Percentiles rank a stretch among this genome's conserved stretches.
Conservation (phyloP, 2,329 filamentous ascomycete genomes). For the Phialocephala sp. region DNA sequence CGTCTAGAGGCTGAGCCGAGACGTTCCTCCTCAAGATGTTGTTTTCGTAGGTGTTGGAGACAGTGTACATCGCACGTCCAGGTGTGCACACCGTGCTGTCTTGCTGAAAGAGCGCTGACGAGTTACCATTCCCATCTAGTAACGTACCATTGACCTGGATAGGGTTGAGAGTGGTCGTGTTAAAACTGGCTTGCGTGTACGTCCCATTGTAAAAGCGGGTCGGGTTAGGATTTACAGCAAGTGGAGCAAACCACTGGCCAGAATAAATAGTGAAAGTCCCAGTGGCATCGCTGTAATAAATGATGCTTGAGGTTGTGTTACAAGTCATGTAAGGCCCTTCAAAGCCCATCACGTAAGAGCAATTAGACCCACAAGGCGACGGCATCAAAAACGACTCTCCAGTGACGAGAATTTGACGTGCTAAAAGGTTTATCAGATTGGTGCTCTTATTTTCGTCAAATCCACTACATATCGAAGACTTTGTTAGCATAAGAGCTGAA, state of each 20-base stretch:
- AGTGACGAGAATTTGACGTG: constrained; percentile 27
- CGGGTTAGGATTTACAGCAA: neutral
- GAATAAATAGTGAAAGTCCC: constrained; percentile 18
- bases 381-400: constrained; percentile 25
- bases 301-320: constrained; percentile 2
- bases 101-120: neutral
- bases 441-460: constrained; percentile 10
- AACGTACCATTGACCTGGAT: constrained; percentile 7
- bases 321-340: constrained; percentile 31
- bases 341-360: constrained; percentile 29
- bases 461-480: neutral
- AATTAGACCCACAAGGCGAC: constrained; percentile 33
- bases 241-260: constrained; percentile 13
- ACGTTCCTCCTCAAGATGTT: constrained; percentile 19
- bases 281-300: too few species aligned
- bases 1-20: constrained; percentile 15
- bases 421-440: constrained; percentile 27
- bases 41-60: constrained; percentile 29
- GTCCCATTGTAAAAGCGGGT: constrained; percentile 29
- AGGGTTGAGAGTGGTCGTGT: constrained; percentile 18
- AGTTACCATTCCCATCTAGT: neutral
- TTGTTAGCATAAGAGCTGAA: too few species aligned
- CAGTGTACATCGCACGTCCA: constrained; percentile 27
- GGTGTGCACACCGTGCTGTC: constrained; percentile 27
- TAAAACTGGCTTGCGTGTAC: constrained; percentile 21